These are phyloP conservation scores for Canna indica DNA, from an alignment of 176 grass and related monocot genomes.

Conservation along the genomic window DNA sequence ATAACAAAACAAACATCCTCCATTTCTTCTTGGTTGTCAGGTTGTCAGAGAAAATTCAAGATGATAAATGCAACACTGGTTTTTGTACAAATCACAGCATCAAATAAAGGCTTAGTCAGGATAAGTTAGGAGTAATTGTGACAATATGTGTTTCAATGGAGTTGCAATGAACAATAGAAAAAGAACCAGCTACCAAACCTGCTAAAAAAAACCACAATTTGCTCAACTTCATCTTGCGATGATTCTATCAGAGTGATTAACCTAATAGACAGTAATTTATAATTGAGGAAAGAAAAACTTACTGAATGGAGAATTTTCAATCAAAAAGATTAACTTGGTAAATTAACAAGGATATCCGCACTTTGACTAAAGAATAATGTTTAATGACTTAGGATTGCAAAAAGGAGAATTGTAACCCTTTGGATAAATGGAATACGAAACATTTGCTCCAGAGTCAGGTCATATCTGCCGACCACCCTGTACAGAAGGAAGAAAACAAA, in stretches of 20 bases:
- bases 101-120: no score
- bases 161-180: background rate
- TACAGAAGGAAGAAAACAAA: background rate
- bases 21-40: no score
- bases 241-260: background rate
- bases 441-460: background rate
- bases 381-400: background rate
- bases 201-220: background rate
- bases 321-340: background rate
- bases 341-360: background rate
- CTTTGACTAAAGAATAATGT: background rate
- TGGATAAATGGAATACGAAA: no score
- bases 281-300: no score
- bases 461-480: background rate
- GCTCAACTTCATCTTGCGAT: background rate
- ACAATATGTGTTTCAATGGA: background rate
- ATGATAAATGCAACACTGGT: no score
- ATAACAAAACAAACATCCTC: no score
- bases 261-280: no score
- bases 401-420: background rate
- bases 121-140: no score
- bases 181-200: background rate
- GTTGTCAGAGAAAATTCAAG: no score
- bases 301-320: no score
- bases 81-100: no score